phyloP scores from a whole-genome alignment of 2,329 filamentous ascomycete species.

The Colletotrichum godetiae region DNA sequence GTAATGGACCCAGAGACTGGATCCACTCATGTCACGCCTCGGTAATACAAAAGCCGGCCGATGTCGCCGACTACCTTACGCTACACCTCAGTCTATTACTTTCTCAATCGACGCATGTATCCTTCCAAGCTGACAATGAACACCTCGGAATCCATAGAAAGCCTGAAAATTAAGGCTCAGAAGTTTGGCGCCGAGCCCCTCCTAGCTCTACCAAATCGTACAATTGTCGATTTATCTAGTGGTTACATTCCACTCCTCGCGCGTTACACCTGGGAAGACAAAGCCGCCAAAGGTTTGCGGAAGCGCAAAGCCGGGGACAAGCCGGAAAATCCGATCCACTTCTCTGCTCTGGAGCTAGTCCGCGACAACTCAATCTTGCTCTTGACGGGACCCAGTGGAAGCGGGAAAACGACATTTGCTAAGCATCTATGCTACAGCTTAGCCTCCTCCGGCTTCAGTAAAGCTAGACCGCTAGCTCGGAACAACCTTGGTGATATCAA shows the following conservation, averaged over 20 bases:
- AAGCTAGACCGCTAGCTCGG: background rate
- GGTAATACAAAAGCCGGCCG: background rate
- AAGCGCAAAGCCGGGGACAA: background rate
- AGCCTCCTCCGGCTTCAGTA: background rate
- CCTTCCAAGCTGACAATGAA: background rate
- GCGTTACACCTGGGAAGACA: conserved; percentile 15
- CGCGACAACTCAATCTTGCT: background rate
- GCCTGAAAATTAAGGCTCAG: background rate
- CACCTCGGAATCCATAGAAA: background rate
- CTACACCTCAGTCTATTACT: background rate
- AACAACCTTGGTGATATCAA: background rate
- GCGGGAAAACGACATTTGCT: conserved; percentile 14
- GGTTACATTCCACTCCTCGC: conserved; percentile 12
- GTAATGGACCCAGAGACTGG: background rate
- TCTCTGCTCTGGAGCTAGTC: conserved; percentile 2
- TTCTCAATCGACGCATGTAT: background rate
- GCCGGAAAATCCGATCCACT: conserved; percentile 2
- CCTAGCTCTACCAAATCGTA: background rate
- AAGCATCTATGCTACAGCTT: conserved; percentile 7
- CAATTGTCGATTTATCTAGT: background rate
- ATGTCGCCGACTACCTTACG: background rate
- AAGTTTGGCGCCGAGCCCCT: conserved; percentile 2
- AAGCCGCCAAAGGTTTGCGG: conserved; percentile 12
- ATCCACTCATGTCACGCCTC: background rate
- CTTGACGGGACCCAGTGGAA: background rate